Base-by-base conservation (phyloP, 768 basidiomycete species). In the Trametes sanguinea region DNA sequence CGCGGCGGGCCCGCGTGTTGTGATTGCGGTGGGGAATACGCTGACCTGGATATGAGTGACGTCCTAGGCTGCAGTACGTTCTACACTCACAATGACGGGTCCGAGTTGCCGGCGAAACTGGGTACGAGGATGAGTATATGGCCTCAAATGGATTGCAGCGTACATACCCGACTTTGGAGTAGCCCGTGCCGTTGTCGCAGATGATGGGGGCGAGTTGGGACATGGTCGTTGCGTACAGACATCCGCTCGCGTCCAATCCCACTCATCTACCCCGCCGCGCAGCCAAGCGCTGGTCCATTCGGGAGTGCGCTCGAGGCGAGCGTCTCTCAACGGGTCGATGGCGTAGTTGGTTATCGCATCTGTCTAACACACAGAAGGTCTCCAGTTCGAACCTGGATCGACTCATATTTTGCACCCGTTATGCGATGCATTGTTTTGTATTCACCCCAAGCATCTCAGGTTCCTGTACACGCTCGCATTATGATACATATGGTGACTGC, bases 21-120 rank as follows among this genome's bases (percentile, higher is more conserved):
- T 93, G 67, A 98, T 98, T 32, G 95, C 95, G 7, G 96, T 98
- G 2, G 97, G 96, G 72, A 98, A 97, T n/a, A 98, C 95, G 72
- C 92, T 94, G 62, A 1, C 9, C 17, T 14, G 52, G 30, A 11
- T n/a, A 14, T 59, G 53, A 59, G 47, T 40, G 44, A 4, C 14
- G 30, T 50, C 45, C 13, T 22, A 35, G 52, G 37, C 39, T 52
- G 17, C 13, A 22, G 51, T 1, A 48, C 33, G 6, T 16, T 33
- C 51, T 50, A 53, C 54, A 83, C 90, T 76, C 73, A 94, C 92
- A 96, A 99, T 8, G 96, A 98, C 17, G 97, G 97, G 77, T 98
- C 95, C 48, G 94, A 97, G 78, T 99, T 99, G 56, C 96, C 96
- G 46, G 97, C 95, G 76, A 97, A 98, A 39, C 96, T 95, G 70